These are phyloP conservation scores for Skeletonema marinoi DNA, from an alignment of 108 stramenopile species.

Conservation along the genomic window DNA sequence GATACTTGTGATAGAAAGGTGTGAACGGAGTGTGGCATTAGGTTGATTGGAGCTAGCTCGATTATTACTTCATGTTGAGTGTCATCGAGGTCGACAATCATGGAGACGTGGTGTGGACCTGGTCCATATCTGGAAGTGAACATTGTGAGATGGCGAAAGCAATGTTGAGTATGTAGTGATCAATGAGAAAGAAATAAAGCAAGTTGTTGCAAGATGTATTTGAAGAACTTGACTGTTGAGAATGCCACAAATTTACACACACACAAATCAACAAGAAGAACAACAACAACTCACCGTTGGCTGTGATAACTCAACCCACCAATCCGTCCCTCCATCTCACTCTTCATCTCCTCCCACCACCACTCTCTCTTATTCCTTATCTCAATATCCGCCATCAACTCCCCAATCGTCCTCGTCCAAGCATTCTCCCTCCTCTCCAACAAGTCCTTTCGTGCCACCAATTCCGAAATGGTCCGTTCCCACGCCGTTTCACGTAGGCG, in stretches of 20 bases:
- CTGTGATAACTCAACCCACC: conserved; percentile 31
- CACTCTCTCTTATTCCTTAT: conserved; percentile 29
- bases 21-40: conserved; percentile 57
- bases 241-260: too few relatives aligned
- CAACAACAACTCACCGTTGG: conserved; percentile 23
- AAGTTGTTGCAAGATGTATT: conserved; percentile 1
- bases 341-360: conserved; percentile 35
- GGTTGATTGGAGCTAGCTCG: conserved; percentile 34
- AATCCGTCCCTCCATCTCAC: conserved; percentile 39
- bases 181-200: background rate
- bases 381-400: conserved; percentile 40
- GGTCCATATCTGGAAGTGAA: conserved; percentile 39
- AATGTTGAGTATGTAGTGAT: background rate
- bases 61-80: conserved; percentile 29
- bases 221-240: background rate
- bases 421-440: conserved; percentile 35
- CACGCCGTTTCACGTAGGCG: conserved; percentile 34
- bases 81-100: conserved; percentile 27
- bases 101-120: conserved; percentile 39
- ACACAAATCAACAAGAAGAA: background rate
- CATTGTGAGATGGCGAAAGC: too few relatives aligned
- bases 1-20: conserved; percentile 56
- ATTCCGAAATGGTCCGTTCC: conserved; percentile 40
- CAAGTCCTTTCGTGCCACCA: conserved; percentile 29
- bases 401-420: conserved; percentile 45